phyloP scores from a whole-genome alignment of 2,329 filamentous ascomycete species.

The Curvularia sp. region DNA sequence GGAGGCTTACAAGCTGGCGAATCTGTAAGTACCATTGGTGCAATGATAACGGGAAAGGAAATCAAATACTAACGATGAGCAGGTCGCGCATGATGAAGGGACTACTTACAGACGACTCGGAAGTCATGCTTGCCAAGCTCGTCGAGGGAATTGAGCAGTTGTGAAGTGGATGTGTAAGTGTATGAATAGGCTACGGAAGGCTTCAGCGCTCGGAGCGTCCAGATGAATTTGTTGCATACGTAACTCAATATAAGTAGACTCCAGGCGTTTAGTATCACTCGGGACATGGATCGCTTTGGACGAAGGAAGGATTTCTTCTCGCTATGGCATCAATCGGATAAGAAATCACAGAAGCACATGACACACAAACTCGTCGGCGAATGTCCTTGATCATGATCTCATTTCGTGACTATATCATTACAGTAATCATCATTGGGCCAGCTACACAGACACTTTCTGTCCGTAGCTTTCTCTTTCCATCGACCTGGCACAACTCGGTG shows the following conservation, averaged over 20 bases:
- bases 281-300: background rate
- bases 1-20: conserved; percentile 41
- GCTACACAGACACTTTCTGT: background rate
- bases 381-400: conserved; percentile 8
- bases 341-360: background rate
- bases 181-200: background rate
- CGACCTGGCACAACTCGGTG: no score
- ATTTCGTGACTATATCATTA: conserved; percentile 26
- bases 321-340: background rate
- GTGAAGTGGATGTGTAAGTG: conserved; percentile 1
- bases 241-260: background rate
- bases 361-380: background rate
- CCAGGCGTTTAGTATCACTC: background rate
- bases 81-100: conserved; percentile 36
- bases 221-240: background rate
- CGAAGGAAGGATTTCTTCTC: no score
- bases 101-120: conserved; percentile 35
- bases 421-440: conserved; percentile 14
- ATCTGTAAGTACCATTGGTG: conserved; percentile 39
- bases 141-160: conserved; percentile 26
- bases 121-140: conserved; percentile 22
- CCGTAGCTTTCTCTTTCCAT: background rate
- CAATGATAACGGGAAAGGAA: conserved; percentile 23
- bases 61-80: conserved; percentile 19
- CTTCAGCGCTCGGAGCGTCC: background rate